Conservation (phyloP, 495 filamentous ascomycete species). For the Bacidia rubella region DNA sequence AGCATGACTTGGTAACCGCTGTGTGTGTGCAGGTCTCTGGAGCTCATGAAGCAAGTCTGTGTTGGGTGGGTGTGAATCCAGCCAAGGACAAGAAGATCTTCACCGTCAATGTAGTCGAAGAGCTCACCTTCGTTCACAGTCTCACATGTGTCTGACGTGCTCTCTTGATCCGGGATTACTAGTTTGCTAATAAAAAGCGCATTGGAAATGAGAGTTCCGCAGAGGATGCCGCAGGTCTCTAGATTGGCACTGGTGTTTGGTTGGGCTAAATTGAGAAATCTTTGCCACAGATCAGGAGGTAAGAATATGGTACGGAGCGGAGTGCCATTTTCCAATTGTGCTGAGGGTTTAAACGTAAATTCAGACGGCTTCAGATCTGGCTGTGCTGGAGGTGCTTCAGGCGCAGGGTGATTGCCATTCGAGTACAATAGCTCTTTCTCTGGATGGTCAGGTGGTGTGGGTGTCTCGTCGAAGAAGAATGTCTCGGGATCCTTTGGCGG, state of each 20-base stretch:
- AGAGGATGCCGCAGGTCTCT: slow-evolving; percentile 90
- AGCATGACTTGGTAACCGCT: slow-evolving; percentile 87
- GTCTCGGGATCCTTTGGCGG: slow-evolving; percentile 35
- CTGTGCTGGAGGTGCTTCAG: slow-evolving; percentile 19
- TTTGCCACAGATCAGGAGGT: slow-evolving; percentile 53
- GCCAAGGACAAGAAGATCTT: slow-evolving; percentile 79
- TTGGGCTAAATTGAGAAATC: slow-evolving; percentile 57
- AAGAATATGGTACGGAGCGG: slow-evolving; percentile 81
- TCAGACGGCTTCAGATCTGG: slow-evolving; percentile 34
- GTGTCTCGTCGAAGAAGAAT: slow-evolving; percentile 9
- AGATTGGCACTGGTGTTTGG: slow-evolving; percentile 68
- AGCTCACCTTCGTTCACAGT: slow-evolving; percentile 71
- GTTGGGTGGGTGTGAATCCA: slow-evolving; percentile 98
- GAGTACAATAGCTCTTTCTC: slow-evolving; percentile 19
- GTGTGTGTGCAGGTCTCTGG: slow-evolving; percentile 84
- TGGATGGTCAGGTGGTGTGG: slow-evolving; percentile 23
- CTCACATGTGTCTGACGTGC: slow-evolving; percentile 86
- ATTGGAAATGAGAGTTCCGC: slow-evolving; percentile 81
- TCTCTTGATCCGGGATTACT: slow-evolving; percentile 80
- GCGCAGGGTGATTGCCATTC: not conserved
- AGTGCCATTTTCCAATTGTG: slow-evolving; percentile 76
- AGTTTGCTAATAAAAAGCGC: slow-evolving; percentile 80
- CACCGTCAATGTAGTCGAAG: slow-evolving; percentile 73
- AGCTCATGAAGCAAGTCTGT: slow-evolving; percentile 97
- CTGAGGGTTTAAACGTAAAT: slow-evolving; percentile 71